Percentiles rank a stretch among this genome's conserved stretches.
These are phyloP conservation scores for Hapsidospora chrysogenum DNA, from an alignment of 495 filamentous ascomycete species.

Conservation along the genomic window DNA sequence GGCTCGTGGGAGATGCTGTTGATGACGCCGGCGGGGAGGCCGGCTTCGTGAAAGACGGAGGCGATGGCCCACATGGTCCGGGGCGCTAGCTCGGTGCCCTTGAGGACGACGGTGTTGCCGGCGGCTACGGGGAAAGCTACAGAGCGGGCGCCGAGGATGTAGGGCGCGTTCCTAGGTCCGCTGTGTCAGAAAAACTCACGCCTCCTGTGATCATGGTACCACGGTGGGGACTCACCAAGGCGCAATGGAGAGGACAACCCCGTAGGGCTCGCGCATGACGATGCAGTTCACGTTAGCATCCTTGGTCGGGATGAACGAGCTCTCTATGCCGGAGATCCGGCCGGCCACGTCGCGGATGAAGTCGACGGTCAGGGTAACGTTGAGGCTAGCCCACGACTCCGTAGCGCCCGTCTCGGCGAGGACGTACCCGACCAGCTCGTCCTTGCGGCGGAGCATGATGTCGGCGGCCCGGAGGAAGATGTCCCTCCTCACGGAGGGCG, in stretches of 20 bases:
- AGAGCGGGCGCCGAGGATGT: slow-evolving; percentile 50
- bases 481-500: slow-evolving; percentile 44
- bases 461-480: slow-evolving; percentile 58
- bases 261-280: slow-evolving; percentile 66
- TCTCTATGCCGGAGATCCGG: slow-evolving; percentile 40
- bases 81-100: slow-evolving; percentile 54
- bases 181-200: neutral
- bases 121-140: slow-evolving; percentile 63
- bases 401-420: slow-evolving; percentile 51
- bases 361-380: slow-evolving; percentile 39
- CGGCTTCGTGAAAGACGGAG: slow-evolving; percentile 55
- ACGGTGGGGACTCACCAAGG: slow-evolving; percentile 46
- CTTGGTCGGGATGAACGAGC: slow-evolving; percentile 38
- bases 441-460: slow-evolving; percentile 41
- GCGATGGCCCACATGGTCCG: slow-evolving; percentile 58
- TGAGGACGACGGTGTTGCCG: slow-evolving; percentile 47
- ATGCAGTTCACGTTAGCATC: slow-evolving; percentile 45
- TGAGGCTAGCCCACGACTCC: slow-evolving; percentile 40
- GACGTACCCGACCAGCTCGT: slow-evolving; percentile 48
- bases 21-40: slow-evolving; percentile 42
- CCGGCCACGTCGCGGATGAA: slow-evolving; percentile 57
- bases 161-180: slow-evolving; percentile 51
- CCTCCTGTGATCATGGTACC: neutral
- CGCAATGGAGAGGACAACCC: slow-evolving; percentile 66
- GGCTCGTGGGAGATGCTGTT: slow-evolving; percentile 39